Evolutionary conservation across 805 yeast genomes (phyloP), one percentile per base, ranked within the genome.

Genomic region (Myxozyma kluyveri): DNA sequence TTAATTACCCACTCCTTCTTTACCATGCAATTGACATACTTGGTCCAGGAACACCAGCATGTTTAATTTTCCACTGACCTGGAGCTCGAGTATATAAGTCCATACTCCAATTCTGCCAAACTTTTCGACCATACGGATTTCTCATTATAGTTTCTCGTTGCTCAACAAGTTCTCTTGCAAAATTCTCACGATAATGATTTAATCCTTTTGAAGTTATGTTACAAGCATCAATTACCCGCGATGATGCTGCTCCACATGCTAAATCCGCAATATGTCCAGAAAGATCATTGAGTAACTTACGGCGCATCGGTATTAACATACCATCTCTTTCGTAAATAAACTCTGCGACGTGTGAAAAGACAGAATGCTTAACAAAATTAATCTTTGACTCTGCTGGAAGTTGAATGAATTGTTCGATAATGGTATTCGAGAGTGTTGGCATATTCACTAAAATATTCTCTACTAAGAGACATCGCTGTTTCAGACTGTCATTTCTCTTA

Each of bases 101-200:
- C 83, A 91, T 77, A 27, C 78, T 72, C 97, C 97, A 93, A 67
- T 91, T 91, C 67, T 84, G 87, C 98, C 97, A 93, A 1, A 93
- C 98, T 62, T 82, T 77, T 65, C 84, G 80, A 32, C 99, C 99
- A 64, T 91, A 93, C 65, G 96, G 86, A 55, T 83, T 88, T 71
- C 93, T 89, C 40, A 93, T 85, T 55, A 76, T 75, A 35, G 80
- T 84, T 36, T 83, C 77, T 39, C 82, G 77, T 17, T 72, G 75
- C 10, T 58, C 52, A 24, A 72, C 63, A 54, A 91, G 71, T 53
- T 82, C 83, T 22, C 77, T 76, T 0, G 95, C 96, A 54, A 91
- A 78, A 60, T 91, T 77, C 65, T 91, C 98, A 61, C 95, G 86
- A 67, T 84, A 88, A 74, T 84, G 80, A 52, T 88, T 88, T 65